These are phyloP conservation scores for Penicillium sp. DNA, from an alignment of 2,329 filamentous ascomycete genomes.

Conservation along the genomic window DNA sequence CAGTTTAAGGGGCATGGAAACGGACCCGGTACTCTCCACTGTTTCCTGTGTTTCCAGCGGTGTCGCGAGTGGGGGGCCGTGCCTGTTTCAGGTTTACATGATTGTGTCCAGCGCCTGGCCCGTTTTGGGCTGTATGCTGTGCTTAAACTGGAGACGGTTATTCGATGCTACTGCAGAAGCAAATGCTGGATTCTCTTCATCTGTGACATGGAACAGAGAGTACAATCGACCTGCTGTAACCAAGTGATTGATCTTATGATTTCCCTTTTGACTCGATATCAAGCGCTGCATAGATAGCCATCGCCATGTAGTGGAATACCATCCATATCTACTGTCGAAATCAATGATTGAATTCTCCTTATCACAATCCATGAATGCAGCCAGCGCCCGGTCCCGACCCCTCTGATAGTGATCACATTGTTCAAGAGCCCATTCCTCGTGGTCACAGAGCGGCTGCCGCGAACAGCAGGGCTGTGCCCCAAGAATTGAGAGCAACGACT, in stretches of 20 bases:
- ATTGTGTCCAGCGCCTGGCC: background rate
- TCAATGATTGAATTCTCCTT: background rate
- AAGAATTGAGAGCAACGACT: background rate
- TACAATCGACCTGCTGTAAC: background rate
- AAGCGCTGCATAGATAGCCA: background rate
- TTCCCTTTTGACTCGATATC: background rate
- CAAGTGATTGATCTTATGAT: background rate
- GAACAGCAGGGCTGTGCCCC: conserved; percentile 2
- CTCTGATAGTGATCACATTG: conserved; percentile 11
- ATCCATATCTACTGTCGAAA: background rate
- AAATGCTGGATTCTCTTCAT: background rate
- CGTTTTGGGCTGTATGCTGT: background rate
- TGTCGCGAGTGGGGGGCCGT: conserved; percentile 24
- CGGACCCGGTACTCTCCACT: conserved; percentile 26
- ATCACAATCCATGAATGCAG: conserved; percentile 1
- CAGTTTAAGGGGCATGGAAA: conserved; percentile 13
- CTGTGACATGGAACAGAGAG: background rate
- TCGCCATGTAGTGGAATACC: background rate
- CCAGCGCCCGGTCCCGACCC: background rate
- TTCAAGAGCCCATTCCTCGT: conserved; percentile 6
- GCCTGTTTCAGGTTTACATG: conserved; percentile 41
- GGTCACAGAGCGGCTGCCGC: conserved; percentile 6
- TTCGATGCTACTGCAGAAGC: background rate
- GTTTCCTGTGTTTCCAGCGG: conserved; percentile 15
- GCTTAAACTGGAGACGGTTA: background rate